These are phyloP conservation scores for Colletotrichum somersetense DNA, from an alignment of 2,329 filamentous ascomycete species.

Conservation along the genomic window DNA sequence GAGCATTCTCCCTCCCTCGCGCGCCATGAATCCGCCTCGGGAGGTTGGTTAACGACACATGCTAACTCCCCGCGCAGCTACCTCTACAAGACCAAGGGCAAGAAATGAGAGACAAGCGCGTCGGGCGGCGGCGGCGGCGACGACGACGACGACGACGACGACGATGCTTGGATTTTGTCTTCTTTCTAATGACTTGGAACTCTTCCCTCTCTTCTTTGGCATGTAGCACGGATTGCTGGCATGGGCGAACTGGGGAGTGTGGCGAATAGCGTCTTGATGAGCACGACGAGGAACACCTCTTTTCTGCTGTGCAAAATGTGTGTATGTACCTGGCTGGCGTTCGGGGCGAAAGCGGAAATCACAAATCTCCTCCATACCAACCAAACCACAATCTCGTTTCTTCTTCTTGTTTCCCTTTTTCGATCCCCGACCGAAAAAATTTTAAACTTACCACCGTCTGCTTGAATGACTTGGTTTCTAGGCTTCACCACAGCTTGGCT, in stretches of 20 bases:
- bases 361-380: constrained; percentile 33
- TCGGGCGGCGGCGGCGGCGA: neutral
- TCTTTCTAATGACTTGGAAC: constrained; percentile 21
- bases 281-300: constrained; percentile 29
- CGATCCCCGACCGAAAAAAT: neutral
- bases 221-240: constrained; percentile 34
- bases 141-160: neutral
- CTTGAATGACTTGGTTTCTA: constrained; percentile 18
- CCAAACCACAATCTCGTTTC: neutral
- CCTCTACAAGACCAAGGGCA: constrained; percentile 52
- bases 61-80: constrained; percentile 45
- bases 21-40: too few species aligned
- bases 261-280: constrained; percentile 33
- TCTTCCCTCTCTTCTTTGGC: constrained; percentile 35
- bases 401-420: too few species aligned
- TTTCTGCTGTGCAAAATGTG: neutral
- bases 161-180: constrained; percentile 6
- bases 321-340: constrained; percentile 41
- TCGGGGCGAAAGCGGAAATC: constrained; percentile 36
- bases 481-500: constrained; percentile 4
- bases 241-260: constrained; percentile 9
- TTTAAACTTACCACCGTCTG: neutral
- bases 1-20: constrained; percentile 51
- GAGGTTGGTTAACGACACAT: neutral
- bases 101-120: constrained; percentile 46